Base-by-base conservation (phyloP, 352 stramenopile genomes). In the Saprolegnia diclina region DNA sequence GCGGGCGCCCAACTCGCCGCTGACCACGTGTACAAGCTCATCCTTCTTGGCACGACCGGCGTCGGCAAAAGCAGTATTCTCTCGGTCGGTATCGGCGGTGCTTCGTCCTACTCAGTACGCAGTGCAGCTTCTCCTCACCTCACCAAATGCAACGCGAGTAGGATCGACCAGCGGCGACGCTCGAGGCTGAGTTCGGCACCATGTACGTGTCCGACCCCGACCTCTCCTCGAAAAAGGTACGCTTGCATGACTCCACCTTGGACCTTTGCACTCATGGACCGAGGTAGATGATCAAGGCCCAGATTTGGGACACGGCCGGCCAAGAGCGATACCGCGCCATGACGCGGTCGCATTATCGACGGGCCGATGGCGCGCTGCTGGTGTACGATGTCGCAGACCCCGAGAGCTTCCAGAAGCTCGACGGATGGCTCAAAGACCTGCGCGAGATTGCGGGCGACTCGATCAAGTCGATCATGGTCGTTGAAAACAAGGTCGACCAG, bases 401-500 rank as follows among this genome's bases (percentile, higher is more conserved):
- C 0, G 80, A 92, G 16, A 92, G 76, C 72, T 97, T 97, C 70
- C 76, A 79, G 19, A 91, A 91, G 61, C 85, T 97, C 0, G 76
- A 82, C 16, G 90, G 91, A 53, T 97, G 91, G 91, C 82, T 97
- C 2, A 82, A 87, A 59, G 92, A 96, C 32, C 73, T 97, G 9
- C 79, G 79, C 5, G 85, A 96, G 56, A 92, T 92, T 3, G 85
- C 90, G 10, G 89, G 83, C 13, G 80, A 91, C 18, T 92, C 89
- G 14, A 91, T 97, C 56, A 82, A 86, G 48, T 76, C 76, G 16
- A 89, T 96, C 63, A 87, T 88, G 72, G 91, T 97, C 32, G 74
- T 93, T 4, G 91, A 95, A 64, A 97, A 97, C 83, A 97, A 97
- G 74, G 80, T 84, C 35, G 91, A 97, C 73, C 79, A 83, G 67